A percentile compares a stretch with the other conserved stretches of the same genome.
Conservation (phyloP, 140 eudicot genomes). For the Bidens hawaiensis region DNA sequence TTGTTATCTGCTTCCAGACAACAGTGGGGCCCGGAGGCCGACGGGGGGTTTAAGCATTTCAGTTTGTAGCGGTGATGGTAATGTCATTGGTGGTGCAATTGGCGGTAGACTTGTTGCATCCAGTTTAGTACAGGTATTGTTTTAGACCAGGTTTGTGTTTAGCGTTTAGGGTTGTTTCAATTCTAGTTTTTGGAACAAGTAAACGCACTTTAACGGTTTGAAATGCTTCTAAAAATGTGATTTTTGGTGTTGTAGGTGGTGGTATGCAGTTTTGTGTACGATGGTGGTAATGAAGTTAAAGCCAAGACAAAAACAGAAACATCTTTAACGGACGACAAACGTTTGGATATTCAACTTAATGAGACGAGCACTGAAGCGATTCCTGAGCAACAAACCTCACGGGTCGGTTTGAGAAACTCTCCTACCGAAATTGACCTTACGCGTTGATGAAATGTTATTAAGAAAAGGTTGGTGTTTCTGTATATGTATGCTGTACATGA, state of each 20-base stretch:
- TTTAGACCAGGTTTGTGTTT: not conserved
- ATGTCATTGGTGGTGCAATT: slow-evolving; percentile 75
- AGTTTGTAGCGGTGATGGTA: slow-evolving; percentile 71
- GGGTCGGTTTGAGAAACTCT: slow-evolving; percentile 37
- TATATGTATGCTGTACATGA: slow-evolving; percentile 43
- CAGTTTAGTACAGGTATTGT: slow-evolving; percentile 63
- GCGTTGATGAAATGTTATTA: slow-evolving; percentile 39
- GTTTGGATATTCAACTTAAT: slow-evolving; percentile 18
- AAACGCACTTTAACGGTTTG: not conserved
- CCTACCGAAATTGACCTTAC: slow-evolving; percentile 70
- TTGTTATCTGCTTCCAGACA: slow-evolving; percentile 64
- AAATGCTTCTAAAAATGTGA: not conserved
- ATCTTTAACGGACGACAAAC: slow-evolving; percentile 20
- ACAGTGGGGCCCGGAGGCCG: slow-evolving; percentile 52
- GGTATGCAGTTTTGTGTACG: slow-evolving; percentile 74
- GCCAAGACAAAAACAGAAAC: slow-evolving; percentile 38
- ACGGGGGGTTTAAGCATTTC: slow-evolving; percentile 83
- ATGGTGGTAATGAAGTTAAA: slow-evolving; percentile 40
- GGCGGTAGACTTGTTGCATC: slow-evolving; percentile 79
- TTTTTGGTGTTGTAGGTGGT: slow-evolving; percentile 53
- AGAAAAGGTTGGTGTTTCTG: slow-evolving; percentile 17
- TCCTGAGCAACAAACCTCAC: slow-evolving; percentile 33
- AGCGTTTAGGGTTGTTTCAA: too few species aligned
- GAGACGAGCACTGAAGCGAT: slow-evolving; percentile 29
- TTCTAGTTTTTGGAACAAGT: not conserved